Evolutionary conservation across 176 grass and related monocot species (phyloP), one percentile per base, ranked within the genome.

Genomic region (Carex kokanica): DNA sequence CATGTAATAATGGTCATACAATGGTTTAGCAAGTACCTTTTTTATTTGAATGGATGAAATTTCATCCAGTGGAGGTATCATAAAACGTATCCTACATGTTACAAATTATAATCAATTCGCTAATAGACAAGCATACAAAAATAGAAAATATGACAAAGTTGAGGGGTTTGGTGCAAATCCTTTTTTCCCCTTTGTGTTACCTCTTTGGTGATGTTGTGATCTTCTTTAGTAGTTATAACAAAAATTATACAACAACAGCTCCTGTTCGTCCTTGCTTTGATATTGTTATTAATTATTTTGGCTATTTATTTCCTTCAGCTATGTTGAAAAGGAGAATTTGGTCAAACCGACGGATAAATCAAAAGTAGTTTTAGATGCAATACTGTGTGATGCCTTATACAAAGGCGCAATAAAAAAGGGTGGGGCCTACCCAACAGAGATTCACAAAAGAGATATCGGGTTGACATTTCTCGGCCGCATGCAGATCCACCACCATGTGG

Each of bases 321-420:
- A 98, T 64, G 68, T 98, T 7, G 95, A 98, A 84, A 98, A 98
- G 73, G 95, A 94, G 89, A 98, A 93, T 91, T 86, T 98, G 68
- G 92, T 98, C 60, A 94, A 98, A 83, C 90, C 77, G 59, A 88
- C 87, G 74, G 75, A 95, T 43, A 93, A 86, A 83, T 83, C 95
- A 84, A 87, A 85, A 78, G 86, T 98, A 77, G 54, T 93, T 83
- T 78, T 98, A 71, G 91, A 95, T 88, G 85, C 85, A 62, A 86
- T 86, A n/a, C 73, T 98, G 84, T 97, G 95, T 25, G 95, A 98
- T 85, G 89, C 95, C 61, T 84, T 98, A 54, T 98, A 87, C 90
- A 98, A 98, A 91, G 95, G 95, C 18, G 82, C 92, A 83, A 86
- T 98, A 21, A 98, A 93, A 70, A 98, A 98, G 87, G 92, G 95